Percentiles rank a stretch among this genome's conserved stretches.
Evolutionary conservation across 2,329 filamentous ascomycete genomes (phyloP).

Genomic region (Pezicula neosporulosa): DNA sequence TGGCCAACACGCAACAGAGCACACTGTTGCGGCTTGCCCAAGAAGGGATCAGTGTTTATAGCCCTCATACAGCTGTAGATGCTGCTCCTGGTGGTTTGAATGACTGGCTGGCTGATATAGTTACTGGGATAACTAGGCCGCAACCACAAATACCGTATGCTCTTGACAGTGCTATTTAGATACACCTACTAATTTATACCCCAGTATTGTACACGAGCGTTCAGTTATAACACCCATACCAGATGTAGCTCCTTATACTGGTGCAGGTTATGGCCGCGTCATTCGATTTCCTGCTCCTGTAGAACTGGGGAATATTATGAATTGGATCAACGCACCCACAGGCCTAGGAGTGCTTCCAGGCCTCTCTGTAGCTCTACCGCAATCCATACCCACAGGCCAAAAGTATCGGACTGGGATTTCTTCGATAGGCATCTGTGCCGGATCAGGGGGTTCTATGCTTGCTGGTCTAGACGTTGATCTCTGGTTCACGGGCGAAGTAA

Average conservation of each 20-base stretch:
- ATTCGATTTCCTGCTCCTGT: constrained; percentile 22
- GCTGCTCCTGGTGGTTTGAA: constrained; percentile 81
- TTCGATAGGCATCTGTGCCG: constrained; percentile 83
- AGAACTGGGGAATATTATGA: constrained; percentile 17
- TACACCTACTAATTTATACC: not conserved
- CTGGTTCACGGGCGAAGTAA: constrained; percentile 88
- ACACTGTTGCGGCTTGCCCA: constrained; percentile 79
- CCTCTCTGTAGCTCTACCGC: constrained; percentile 26
- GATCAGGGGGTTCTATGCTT: constrained; percentile 78
- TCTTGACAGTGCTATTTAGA: not conserved
- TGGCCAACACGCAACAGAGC: constrained; percentile 80
- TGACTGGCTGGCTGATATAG: constrained; percentile 88
- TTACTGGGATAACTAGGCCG: constrained; percentile 50
- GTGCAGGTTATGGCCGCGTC: constrained; percentile 29
- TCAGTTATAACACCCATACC: constrained; percentile 24
- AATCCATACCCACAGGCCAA: constrained; percentile 13
- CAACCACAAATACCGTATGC: constrained; percentile 13
- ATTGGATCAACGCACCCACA: constrained; percentile 15
- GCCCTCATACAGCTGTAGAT: constrained; percentile 92
- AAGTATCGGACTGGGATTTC: constrained; percentile 42
- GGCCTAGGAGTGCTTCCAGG: constrained; percentile 13
- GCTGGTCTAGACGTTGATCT: constrained; percentile 70
- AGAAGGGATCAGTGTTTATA: constrained; percentile 91
- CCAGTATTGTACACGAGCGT: constrained; percentile 6
- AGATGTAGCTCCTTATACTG: constrained; percentile 18